Evolutionary conservation across 306 rosid genomes (phyloP), one percentile per base, ranked within the genome.

Genomic region (Casuarina cunninghamiana): DNA sequence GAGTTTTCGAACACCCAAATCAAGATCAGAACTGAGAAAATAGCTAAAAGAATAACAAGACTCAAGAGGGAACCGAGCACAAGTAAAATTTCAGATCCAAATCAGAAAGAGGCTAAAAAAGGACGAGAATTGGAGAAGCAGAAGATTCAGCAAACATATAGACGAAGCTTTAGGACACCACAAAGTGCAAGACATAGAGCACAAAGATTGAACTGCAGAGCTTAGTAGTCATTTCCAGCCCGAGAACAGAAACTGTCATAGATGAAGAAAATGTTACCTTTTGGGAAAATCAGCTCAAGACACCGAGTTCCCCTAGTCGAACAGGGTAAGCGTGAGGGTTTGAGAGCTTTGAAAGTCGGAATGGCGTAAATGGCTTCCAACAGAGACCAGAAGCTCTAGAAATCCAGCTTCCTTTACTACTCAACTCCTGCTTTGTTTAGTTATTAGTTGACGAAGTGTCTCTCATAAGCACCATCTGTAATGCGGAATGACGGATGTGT

Each of bases 1-100:
- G 65, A 53, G 71, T 42, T 45, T 10, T 32, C 19, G 1, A 77
- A 42, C 21, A 75, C 76, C 65, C 82, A 53, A 83, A 84, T 84
- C 76, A 77, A 79, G 5, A 79, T 72, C 46, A 76, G 72, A 0
- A 3, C n/a, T 2, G 3, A 17, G 7, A 53, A 10, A 10, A 26
- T 26, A 26, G 32, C 32, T 26, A 17, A 8, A 13, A 7, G 2
- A 10, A 16, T 5, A 39, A 66, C 2, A 41, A 3, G 49, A 66
- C 41, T 66, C 15, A 48, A 48, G 2, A 12, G 26, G 39, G 32
- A 17, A 6, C 9, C 71, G 8, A 41, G 41, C 16, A 10, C 12
- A 10, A 3, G 6, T 15, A 15, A 66, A 66, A n/a, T 1, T 6
- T 39, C 46, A 41, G 71, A 66, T 39, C 48, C 45, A 15, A n/a